phyloP scores from a whole-genome alignment of 1,284 basidiomycete genomes.

The Leccinum ponderosum region DNA sequence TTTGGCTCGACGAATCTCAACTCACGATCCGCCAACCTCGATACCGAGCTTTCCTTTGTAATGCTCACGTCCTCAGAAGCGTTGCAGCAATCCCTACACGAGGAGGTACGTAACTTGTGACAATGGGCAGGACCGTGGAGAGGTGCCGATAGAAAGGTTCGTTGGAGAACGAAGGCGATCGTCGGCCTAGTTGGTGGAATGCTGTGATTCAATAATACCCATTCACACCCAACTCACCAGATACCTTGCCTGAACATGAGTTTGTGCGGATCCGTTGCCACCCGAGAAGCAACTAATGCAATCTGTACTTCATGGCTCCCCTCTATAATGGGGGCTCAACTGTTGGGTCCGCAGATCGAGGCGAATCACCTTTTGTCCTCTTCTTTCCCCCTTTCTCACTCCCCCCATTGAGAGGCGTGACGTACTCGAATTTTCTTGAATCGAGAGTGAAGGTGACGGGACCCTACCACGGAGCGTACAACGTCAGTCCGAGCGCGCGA shows the following conservation, averaged over 20 bases:
- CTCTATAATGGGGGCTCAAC: not conserved
- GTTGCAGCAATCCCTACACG: conserved; percentile 41
- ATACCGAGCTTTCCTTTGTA: conserved; percentile 91
- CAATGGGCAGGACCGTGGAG: conserved; percentile 53
- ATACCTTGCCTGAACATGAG: not conserved
- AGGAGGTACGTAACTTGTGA: conserved; percentile 37
- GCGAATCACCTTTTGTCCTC: conserved; percentile 3
- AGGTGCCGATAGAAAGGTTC: conserved; percentile 67
- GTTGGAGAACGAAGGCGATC: conserved; percentile 66
- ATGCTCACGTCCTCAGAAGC: conserved; percentile 65
- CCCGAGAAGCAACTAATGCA: not conserved
- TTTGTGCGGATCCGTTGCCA: not conserved
- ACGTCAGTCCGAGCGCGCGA: conserved; percentile 1
- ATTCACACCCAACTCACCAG: conserved; percentile 14
- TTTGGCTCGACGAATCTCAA: conserved; percentile 98
- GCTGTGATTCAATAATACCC: conserved; percentile 36
- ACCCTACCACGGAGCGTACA: conserved; percentile 47
- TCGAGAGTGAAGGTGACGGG: conserved; percentile 84
- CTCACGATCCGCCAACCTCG: conserved; percentile 86
- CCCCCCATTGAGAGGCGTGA: conserved; percentile 22
- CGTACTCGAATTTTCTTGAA: conserved; percentile 66
- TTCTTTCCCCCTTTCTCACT: conserved; percentile 11
- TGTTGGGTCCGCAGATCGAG: conserved; percentile 5
- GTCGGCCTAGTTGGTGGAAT: conserved; percentile 68
- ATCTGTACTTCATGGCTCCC: not conserved